Evolutionary conservation across 768 basidiomycete genomes (phyloP), one percentile per base, ranked within the genome.

Genomic region (Termitomyces sp.): DNA sequence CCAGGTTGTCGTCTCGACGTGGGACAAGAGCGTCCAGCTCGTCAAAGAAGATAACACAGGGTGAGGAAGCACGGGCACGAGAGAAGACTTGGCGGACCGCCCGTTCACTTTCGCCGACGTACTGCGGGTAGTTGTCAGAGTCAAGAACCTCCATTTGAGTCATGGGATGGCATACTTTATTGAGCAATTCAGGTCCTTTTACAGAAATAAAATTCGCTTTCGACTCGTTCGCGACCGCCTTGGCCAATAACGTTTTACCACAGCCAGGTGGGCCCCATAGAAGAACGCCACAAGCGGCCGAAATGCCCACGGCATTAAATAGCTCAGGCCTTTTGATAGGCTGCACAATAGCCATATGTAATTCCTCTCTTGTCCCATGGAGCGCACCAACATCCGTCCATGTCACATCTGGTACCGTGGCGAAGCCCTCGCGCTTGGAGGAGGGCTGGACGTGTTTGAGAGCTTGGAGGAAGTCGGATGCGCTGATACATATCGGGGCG

Each of bases 181-280:
- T 99, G 56, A 99, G 74, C 51, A 98, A 66, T 65, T 99, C 97
- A 0, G 97, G 97, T 0, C 97, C 97, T 65, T 98, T 98, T 49
- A 98, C 90, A 64, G 93, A 95, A 65, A 99, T 98, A 64, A 99
- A 98, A 70, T 94, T 98, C 12, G 97, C 97, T 59, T 83, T 76
- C 51, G 87, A 90, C 73, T 98, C 97, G 67, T 94, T 98, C 9
- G 97, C 97, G 5, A 98, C 96, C 0, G 96, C 97, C 67, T 98
- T 98, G 0, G 97, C 97, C n/a, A 99, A 75, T 28, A 99, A 66
- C 0, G 97, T 99, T 73, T 98, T 99, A 5, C 97, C 97, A 66
- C 96, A 98, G 10, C 97, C 97, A 0, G 97, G 96, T 24, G 97
- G 97, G 30, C 97, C 97, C 97, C 97, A 98, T n/a, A 98, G 72